Conservation (phyloP, 495 filamentous ascomycete species). For the Alectoria sarmentosa region DNA sequence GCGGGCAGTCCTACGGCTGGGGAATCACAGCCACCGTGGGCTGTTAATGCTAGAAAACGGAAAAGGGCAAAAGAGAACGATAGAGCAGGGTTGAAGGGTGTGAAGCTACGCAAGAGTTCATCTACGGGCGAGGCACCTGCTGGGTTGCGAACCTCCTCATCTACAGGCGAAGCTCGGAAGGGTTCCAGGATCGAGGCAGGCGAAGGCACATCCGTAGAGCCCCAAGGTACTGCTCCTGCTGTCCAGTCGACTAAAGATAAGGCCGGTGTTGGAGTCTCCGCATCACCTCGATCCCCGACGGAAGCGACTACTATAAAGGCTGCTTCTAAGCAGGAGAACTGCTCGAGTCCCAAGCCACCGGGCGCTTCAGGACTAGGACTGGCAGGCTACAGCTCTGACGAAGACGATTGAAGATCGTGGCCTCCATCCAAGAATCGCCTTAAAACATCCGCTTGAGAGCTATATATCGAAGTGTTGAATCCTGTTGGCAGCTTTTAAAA, state of each 20-base stretch:
- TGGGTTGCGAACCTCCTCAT: conserved; percentile 7
- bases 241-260: not conserved
- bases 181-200: not conserved
- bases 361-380: conserved; percentile 31
- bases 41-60: conserved; percentile 48
- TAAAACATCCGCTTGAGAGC: not conserved
- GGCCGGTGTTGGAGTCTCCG: not conserved
- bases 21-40: conserved; percentile 50
- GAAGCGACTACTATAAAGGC: not conserved
- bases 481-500: not conserved
- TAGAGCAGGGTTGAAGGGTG: conserved; percentile 41
- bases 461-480: not conserved
- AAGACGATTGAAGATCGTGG: conserved; percentile 27
- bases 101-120: conserved; percentile 52
- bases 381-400: conserved; percentile 39
- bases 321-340: not conserved
- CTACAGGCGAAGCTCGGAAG: conserved; percentile 19
- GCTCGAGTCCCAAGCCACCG: not conserved
- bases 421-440: not conserved
- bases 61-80: conserved; percentile 49
- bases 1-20: conserved; percentile 29
- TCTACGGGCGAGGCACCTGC: conserved; percentile 20
- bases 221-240: not conserved
- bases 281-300: not conserved
- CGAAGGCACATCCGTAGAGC: not conserved